phyloP scores from a whole-genome alignment of 2,329 filamentous ascomycete species.

The Hymenoscyphus occultus region DNA sequence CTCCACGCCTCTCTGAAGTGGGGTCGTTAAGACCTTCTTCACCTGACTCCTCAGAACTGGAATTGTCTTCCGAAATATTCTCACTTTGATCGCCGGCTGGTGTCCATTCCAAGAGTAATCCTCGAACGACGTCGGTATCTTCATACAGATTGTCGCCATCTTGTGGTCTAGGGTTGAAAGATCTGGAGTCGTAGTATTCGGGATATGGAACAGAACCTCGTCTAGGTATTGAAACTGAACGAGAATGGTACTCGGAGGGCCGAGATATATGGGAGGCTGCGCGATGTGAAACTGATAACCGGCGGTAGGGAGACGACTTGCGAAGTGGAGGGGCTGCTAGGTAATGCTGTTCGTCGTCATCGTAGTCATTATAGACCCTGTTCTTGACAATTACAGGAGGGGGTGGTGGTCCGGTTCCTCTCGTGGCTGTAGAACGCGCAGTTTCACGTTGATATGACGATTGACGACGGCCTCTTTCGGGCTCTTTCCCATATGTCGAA shows the following conservation, averaged over 20 bases:
- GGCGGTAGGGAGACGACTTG: background rate
- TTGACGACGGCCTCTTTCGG: background rate
- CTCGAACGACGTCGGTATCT: constrained; percentile 6
- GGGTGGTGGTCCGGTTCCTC: background rate
- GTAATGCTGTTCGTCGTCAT: background rate
- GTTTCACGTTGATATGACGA: background rate
- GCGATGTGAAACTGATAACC: background rate
- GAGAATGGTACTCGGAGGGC: background rate
- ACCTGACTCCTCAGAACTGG: background rate
- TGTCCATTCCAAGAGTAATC: constrained; percentile 11
- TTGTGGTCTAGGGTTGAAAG: constrained; percentile 3
- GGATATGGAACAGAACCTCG: constrained; percentile 5
- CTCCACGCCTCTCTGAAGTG: background rate
- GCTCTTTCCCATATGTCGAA: background rate
- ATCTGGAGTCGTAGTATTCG: constrained; percentile 9
- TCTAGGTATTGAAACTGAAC: background rate
- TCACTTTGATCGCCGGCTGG: constrained; percentile 8
- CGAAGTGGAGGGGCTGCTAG: background rate
- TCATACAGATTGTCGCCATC: background rate
- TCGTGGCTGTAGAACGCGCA: background rate
- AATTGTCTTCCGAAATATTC: background rate
- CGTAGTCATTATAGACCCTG: background rate
- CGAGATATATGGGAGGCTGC: background rate
- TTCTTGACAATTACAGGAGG: background rate
- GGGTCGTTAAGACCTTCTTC: background rate